Evolutionary conservation across 2,329 filamentous ascomycete species (phyloP), one percentile per base, ranked within the genome.

Genomic region (Aschersonia sp.): DNA sequence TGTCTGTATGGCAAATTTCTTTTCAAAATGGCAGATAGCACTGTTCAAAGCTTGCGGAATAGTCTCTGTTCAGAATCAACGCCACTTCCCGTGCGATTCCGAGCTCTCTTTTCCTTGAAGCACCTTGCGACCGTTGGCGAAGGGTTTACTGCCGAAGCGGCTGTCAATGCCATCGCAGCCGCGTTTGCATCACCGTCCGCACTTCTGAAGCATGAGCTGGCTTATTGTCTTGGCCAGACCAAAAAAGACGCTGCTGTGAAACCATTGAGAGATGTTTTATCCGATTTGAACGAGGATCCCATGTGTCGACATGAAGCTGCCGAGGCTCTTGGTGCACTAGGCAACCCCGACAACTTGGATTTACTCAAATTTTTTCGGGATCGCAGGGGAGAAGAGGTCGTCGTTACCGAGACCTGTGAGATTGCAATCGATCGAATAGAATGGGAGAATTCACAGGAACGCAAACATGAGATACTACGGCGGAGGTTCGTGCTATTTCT

Each of bases 291-390:
- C n/a, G 87, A 97, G 66, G 89, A 97, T 69, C 67, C 84, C 39
- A 98, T 98, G 89, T 94, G 87, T 65, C 77, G 92, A 55, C 92
- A 98, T 59, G 92, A 98, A 70, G 90, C 92, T 12, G 92, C 90
- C 3, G 92, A 98, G 71, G 92, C 92, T 3, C 73, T 98, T 11
- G 92, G 87, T 10, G 92, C 92, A 9, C 70, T 98, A 51, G 87
- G 87, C 4, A 81, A 90, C 60, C 67, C 72, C 32, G 75, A 74
- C 4, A 89, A 86, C 59, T 63, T 98, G 60, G 78, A 79, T 2
- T 66, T 97, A 35, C 68, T 98, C 54, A 78, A 74, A 60, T 65
- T 77, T 53, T 78, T 87, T 59, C 76, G 87, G 52, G 85, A 95
- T 61, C 79, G 87, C 52, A 66, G 73, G 52, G 79, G 77, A 14